Conservation (phyloP, 768 basidiomycete genomes). For the Hericium coralloides region DNA sequence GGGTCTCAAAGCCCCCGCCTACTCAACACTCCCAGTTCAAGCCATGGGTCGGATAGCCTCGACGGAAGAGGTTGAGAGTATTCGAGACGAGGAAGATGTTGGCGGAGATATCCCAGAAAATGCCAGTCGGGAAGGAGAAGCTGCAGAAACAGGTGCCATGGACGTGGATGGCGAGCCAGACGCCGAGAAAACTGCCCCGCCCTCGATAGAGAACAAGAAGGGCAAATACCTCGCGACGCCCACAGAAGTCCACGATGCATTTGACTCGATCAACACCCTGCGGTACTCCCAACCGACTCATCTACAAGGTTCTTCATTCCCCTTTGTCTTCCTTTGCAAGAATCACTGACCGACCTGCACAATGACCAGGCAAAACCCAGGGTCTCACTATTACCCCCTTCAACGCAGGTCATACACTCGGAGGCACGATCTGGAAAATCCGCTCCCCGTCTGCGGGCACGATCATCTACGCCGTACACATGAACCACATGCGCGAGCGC, state of each 20-base stretch:
- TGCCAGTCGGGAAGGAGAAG: conserved; percentile 5
- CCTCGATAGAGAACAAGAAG: conserved; percentile 17
- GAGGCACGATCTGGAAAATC: conserved; percentile 97
- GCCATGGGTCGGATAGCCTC: conserved; percentile 92
- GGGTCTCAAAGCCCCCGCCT: conserved; percentile 84
- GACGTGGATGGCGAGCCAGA: conserved; percentile 21
- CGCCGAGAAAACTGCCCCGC: conserved; percentile 13
- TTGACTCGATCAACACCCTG: conserved; percentile 84
- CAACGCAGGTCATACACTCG: conserved; percentile 89
- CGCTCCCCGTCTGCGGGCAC: conserved; percentile 97
- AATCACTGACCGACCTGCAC: too few relatives aligned
- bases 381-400: conserved; percentile 93
- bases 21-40: conserved; percentile 90
- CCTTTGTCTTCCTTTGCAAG: too few relatives aligned
- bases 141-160: conserved; percentile 18
- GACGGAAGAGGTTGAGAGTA: conserved; percentile 77
- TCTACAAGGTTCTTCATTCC: conserved; percentile 57
- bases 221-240: conserved; percentile 66
- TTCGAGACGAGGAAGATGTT: conserved; percentile 67
- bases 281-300: conserved; percentile 95
- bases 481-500: conserved; percentile 95
- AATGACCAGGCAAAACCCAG: conserved; percentile 63
- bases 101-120: conserved; percentile 9
- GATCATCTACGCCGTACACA: conserved; percentile 86
- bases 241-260: conserved; percentile 86